Evolutionary conservation across 768 basidiomycete genomes (phyloP), one percentile per base, ranked within the genome.

Genomic region (Podaxis mareebaensis): DNA sequence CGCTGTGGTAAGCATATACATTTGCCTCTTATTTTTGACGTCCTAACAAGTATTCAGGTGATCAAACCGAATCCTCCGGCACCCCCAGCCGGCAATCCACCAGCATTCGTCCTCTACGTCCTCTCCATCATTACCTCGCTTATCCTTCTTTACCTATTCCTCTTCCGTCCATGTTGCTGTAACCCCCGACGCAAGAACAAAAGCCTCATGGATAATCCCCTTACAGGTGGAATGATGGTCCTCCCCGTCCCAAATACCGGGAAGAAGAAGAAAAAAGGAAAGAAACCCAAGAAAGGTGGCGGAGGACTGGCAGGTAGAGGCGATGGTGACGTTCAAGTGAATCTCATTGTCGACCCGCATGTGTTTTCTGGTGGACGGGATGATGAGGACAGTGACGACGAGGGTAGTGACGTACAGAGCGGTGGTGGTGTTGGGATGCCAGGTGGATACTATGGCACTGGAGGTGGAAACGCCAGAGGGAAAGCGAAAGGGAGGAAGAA

Each of bases 311-410:
- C 57, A 10, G 33, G 2, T 33, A 10, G 33, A 10, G 33, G 33
- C 11, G 74, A 67, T 38, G 79, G 81, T 4, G 83, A 83, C 67
- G 84, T 91, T 2, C 89, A 91, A 64, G 87, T 90, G 55, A 91
- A 91, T 72, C 77, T 90, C 51, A 90, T 90, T 64, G 86, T 90
- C 33, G 88, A 90, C 67, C 89, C 89, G 6, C 77, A 77, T 6
- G 82, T 83, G 63, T 87, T 91, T 46, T 46, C 42, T 64, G 77
- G 77, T 33, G 58, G 69, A 58, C 71, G 70, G 17, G 75, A 74
- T 12, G 74, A 77, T 0, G 80, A 77, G 3, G 74, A 76, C 20
- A 78, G 67, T 15, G 77, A 75, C 12, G 80, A 81, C 6, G 78
- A 75, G 1, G 77, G 75, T 5, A 71, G 78, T 10, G 33, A 33